Base-by-base conservation (phyloP, 148 eudicot species). In the Talinum fruticosum region DNA sequence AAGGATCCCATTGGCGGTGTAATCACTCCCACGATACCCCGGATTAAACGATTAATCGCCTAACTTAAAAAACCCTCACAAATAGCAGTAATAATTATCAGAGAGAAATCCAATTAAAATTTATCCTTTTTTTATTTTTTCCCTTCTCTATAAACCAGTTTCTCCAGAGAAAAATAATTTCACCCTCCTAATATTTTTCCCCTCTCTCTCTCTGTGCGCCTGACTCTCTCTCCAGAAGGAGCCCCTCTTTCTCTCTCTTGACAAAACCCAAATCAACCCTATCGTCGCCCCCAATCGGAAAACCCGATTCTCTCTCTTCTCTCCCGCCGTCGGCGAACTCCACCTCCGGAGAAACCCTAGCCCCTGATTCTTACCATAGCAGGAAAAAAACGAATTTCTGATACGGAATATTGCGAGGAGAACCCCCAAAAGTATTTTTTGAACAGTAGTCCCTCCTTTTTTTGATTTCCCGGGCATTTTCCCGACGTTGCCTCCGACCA, bases 221-320 rank as follows among this genome's bases (percentile, higher is more conserved):
- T 23, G 28, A 57, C 44, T 71, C 71, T 28, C 78, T 67, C 74
- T 54, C 74, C 10, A 62, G 66, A 62, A 62, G 18, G 18, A 26
- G 38, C 66, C 59, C 66, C 59, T 44, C 75, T 71, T 69, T 82
- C 77, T 81, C 80, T 62, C 66, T 71, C 79, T 64, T 30, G 21
- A 35, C 74, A 80, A 82, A 69, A 78, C 86, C 86, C 87, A 82
- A 82, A 67, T 84, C 81, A 75, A 84, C 84, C 87, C 85, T 87
- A 83, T 70, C 87, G 78, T 75, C 80, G 75, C 75, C 76, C 49
- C 53, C 69, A 73, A 77, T 47, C 85, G 79, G 68, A 54, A 41
- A 65, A 64, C 71, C 79, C 41, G 15, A 34, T 59, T 33, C 67
- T 68, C 78, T 73, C 75, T 77, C 76, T 45, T 75, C 13, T 71